These are phyloP conservation scores for Diutina catenulata DNA, from an alignment of 1,139 yeast species.

Conservation along the genomic window DNA sequence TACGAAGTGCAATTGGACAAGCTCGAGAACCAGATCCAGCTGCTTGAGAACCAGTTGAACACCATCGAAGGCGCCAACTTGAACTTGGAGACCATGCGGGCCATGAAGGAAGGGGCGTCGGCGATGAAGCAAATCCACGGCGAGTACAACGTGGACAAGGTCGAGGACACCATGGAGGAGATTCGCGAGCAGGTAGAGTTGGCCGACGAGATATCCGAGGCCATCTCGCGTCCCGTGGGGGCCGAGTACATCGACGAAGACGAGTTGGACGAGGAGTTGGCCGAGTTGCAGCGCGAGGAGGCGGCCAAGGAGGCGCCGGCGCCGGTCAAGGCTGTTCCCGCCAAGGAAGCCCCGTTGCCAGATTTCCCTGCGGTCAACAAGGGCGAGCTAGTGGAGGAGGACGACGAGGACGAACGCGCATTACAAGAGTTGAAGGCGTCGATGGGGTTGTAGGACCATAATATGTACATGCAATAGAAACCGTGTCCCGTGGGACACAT, in stretches of 20 bases:
- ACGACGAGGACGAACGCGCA: slow-evolving; percentile 87
- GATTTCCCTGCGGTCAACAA: slow-evolving; percentile 35
- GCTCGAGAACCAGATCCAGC: slow-evolving; percentile 80
- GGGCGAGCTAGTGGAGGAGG: slow-evolving; percentile 32
- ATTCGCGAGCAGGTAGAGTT: slow-evolving; percentile 93
- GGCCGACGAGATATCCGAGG: slow-evolving; percentile 92
- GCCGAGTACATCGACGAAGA: slow-evolving; percentile 64
- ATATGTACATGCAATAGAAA: too few species aligned
- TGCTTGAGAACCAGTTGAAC: slow-evolving; percentile 77
- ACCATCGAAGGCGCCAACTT: slow-evolving; percentile 92
- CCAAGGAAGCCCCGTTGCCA: slow-evolving; percentile 23
- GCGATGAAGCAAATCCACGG: slow-evolving; percentile 97
- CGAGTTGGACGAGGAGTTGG: slow-evolving; percentile 85
- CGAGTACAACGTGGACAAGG: slow-evolving; percentile 90
- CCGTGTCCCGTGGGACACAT: too few species aligned
- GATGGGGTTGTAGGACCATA: slow-evolving; percentile 61
- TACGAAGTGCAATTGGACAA: slow-evolving; percentile 67
- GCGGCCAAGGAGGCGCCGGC: background rate
- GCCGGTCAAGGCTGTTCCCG: background rate
- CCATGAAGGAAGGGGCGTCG: slow-evolving; percentile 94
- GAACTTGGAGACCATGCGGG: slow-evolving; percentile 96
- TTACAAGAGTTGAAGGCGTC: slow-evolving; percentile 84
- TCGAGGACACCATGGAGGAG: slow-evolving; percentile 97
- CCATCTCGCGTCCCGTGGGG: slow-evolving; percentile 86
- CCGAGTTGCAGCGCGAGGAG: slow-evolving; percentile 76